Percentiles rank a stretch among this genome's conserved stretches.
Evolutionary conservation across 345 rosid species (phyloP).

Genomic region (Mercurialis annua): DNA sequence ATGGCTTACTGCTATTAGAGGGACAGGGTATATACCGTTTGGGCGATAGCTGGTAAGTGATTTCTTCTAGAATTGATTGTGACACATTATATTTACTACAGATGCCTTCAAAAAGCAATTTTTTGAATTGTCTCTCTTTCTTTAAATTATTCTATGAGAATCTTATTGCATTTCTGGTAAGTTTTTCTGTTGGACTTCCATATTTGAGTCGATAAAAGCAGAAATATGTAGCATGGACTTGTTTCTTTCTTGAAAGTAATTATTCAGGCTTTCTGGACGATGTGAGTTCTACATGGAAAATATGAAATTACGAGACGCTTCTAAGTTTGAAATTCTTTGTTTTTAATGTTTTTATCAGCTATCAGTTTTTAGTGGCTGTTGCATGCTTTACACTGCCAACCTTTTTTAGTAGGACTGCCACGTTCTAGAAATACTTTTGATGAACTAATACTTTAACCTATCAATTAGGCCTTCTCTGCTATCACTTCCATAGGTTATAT

Average conservation of each 20-base stretch:
- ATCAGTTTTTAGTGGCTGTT: background rate
- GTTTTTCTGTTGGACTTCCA: background rate
- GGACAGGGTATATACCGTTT: slow-evolving; percentile 90
- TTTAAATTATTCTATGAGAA: background rate
- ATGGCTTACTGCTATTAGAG: slow-evolving; percentile 86
- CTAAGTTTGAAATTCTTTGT: too few species aligned
- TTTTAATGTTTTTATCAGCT: too few species aligned
- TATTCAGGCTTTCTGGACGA: background rate
- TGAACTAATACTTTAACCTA: slow-evolving; percentile 2
- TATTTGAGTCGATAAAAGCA: background rate
- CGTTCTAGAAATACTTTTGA: slow-evolving; percentile 6
- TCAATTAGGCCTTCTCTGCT: slow-evolving; percentile 2
- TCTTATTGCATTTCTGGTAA: background rate
- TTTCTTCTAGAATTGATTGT: slow-evolving; percentile 19
- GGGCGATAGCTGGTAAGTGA: slow-evolving; percentile 76
- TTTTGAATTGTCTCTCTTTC: background rate
- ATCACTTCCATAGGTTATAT: slow-evolving; percentile 12
- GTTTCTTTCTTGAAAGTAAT: background rate
- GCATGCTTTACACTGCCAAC: background rate
- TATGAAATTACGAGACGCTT: background rate
- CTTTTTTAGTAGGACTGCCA: slow-evolving; percentile 8
- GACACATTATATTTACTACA: slow-evolving; percentile 8
- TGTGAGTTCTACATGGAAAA: background rate
- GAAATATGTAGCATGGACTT: background rate
- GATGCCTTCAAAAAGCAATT: background rate